A percentile compares a stretch with the other conserved stretches of the same genome.
Evolutionary conservation across 2,329 filamentous ascomycete genomes (phyloP).

Genomic region (Paecilomyces niveus): DNA sequence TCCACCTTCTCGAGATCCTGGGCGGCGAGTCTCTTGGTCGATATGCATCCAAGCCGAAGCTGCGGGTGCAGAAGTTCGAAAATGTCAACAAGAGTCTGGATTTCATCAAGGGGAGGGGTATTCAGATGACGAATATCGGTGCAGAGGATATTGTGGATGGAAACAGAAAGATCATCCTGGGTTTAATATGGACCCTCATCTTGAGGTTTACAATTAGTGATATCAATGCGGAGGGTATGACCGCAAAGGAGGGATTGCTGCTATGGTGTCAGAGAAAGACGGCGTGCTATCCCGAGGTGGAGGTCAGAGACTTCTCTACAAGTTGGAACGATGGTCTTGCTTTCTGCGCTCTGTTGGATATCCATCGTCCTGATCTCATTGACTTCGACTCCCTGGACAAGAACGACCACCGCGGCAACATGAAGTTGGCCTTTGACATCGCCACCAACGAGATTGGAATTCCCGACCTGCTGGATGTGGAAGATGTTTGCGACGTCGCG

Average conservation of each 20-base stretch:
- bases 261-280: conserved; percentile 99
- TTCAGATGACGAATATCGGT: conserved; percentile 97
- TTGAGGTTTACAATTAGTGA: conserved; percentile 96
- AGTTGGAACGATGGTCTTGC: conserved; percentile 98
- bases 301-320: conserved; percentile 86
- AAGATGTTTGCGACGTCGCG: conserved; percentile 94
- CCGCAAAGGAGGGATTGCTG: conserved; percentile 88
- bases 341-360: conserved; percentile 93
- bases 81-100: conserved; percentile 95
- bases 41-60: conserved; percentile 92
- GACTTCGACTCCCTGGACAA: conserved; percentile 95
- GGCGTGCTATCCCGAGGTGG: conserved; percentile 94
- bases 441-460: conserved; percentile 95
- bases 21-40: conserved; percentile 90
- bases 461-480: conserved; percentile 88
- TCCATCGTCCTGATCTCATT: conserved; percentile 93
- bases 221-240: conserved; percentile 97
- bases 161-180: conserved; percentile 94
- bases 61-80: conserved; percentile 94
- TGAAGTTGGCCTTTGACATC: conserved; percentile 96
- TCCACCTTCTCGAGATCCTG: conserved; percentile 94
- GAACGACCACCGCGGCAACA: conserved; percentile 88
- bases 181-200: conserved; percentile 97
- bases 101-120: conserved; percentile 83
- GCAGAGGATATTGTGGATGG: conserved; percentile 98